Evolutionary conservation across 305 asterid genomes (phyloP).

Genomic region (Fraxinus latifolia): DNA sequence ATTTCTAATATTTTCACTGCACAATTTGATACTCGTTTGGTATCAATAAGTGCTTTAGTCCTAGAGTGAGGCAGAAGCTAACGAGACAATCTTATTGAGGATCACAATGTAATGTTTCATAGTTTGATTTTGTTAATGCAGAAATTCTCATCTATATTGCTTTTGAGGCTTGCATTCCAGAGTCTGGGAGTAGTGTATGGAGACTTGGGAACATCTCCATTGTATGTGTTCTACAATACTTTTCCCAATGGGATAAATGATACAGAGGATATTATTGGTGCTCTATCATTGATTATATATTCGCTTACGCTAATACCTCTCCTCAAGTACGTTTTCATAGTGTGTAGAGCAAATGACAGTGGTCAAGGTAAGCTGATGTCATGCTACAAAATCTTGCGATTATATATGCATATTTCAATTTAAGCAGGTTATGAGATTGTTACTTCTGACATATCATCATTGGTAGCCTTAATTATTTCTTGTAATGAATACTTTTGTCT

Average conservation of each 20-base stretch:
- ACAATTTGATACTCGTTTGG: neutral
- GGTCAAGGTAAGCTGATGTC: constrained; percentile 71
- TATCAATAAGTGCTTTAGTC: constrained; percentile 1
- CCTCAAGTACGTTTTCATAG: constrained; percentile 91
- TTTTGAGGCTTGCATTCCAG: constrained; percentile 94
- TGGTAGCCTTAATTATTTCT: neutral
- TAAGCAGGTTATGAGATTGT: neutral
- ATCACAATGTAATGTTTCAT: neutral
- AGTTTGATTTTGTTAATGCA: constrained; percentile 34
- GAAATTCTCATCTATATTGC: constrained; percentile 73
- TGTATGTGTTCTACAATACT: constrained; percentile 90
- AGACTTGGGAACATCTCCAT: constrained; percentile 95
- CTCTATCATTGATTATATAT: constrained; percentile 88
- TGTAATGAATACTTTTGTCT: neutral
- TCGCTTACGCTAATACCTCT: constrained; percentile 91
- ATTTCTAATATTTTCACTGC: neutral
- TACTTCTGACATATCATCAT: neutral
- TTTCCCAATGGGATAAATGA: constrained; percentile 79
- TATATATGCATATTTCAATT: neutral
- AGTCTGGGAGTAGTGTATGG: constrained; percentile 97
- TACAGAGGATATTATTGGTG: constrained; percentile 81
- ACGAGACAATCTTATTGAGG: neutral
- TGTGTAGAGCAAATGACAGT: constrained; percentile 92
- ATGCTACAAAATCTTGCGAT: neutral
- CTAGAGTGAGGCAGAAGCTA: constrained; percentile 8